Base-by-base conservation (phyloP, 108 stramenopile genomes). In the Aurantiochytrium sp. region DNA sequence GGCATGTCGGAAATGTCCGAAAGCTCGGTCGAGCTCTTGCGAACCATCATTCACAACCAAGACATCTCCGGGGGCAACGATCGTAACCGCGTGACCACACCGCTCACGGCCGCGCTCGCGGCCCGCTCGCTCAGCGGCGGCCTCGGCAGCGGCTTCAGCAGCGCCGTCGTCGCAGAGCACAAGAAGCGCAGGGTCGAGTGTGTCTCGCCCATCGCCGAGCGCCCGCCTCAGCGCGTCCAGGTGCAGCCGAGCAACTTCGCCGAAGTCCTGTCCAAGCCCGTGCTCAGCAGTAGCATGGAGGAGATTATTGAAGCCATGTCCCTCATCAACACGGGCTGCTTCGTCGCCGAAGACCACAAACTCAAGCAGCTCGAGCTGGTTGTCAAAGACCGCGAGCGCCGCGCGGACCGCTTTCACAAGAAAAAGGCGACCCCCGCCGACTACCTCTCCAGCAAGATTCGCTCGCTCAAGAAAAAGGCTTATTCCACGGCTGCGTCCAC, bases 371-470 rank as follows among this genome's bases (percentile, higher is more conserved):
- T 81, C 45, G 73, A 41, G 42, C 39, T 48, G 21, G 73, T 81
- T 48, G 73, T 2, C 73, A 81, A 41, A 24, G 73, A 81, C 3
- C 42, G 39, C n/a, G 73, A 81, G 73, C 39, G 45, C 39, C 73
- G 73, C 45, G 42, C 73, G n/a, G 73, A 81, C 73, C 39, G 73
- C 39, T 81, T 81, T 30, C 73, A 81, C 73, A 81, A 81, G 45
- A 81, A 81, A 34, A 65, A 65, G 45, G 6, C 39, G 10, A 65
- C 59, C 1, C 34, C 59, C 3, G 17, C 73, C 6, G 73, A 81
- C 39, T 81, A 48, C 24, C 32, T 81, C 21, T 27, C 39, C 36
- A 48, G 27, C 42, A 81, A 81, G 45, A 41, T 81, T 48, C 21
- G 73, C 19, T 48, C 45, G 12, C 2, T 41, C 19, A 81, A 81